Evolutionary conservation across 176 grass and related monocot genomes (phyloP).

Genomic region (Pharus latifolius): DNA sequence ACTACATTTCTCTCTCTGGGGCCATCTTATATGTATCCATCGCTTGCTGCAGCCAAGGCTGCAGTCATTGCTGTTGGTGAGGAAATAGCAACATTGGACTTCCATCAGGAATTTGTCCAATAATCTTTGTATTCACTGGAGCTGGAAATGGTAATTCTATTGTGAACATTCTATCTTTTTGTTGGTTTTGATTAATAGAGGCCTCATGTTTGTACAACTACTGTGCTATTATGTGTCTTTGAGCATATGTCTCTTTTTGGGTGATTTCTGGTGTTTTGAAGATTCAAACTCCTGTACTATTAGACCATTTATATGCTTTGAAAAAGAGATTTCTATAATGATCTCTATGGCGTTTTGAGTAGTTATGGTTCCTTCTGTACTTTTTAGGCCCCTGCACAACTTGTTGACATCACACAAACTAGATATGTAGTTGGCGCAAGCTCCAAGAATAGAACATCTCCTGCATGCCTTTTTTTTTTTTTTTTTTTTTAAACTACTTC

Average conservation of each 20-base stretch:
- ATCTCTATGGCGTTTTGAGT: too few relatives aligned
- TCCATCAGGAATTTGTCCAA: constrained; percentile 74
- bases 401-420: too few relatives aligned
- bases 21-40: constrained; percentile 94
- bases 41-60: constrained; percentile 81
- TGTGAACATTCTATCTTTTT: background rate
- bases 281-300: background rate
- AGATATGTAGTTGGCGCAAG: background rate
- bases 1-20: constrained; percentile 92
- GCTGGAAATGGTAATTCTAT: constrained; percentile 74
- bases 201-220: background rate
- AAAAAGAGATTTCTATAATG: too few relatives aligned
- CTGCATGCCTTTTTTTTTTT: background rate
- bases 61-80: constrained; percentile 80
- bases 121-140: constrained; percentile 91
- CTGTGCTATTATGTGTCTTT: background rate
- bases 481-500: too few relatives aligned
- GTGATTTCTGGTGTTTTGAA: background rate
- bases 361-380: background rate
- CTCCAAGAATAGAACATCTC: background rate
- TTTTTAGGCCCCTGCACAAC: background rate
- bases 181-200: constrained; percentile 5
- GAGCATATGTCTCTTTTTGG: background rate
- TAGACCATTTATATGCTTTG: background rate
- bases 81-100: constrained; percentile 93